A percentile compares a stretch with the other conserved stretches of the same genome.
Evolutionary conservation across 176 grass and related monocot genomes (phyloP).

Genomic region (Thalia dealbata): DNA sequence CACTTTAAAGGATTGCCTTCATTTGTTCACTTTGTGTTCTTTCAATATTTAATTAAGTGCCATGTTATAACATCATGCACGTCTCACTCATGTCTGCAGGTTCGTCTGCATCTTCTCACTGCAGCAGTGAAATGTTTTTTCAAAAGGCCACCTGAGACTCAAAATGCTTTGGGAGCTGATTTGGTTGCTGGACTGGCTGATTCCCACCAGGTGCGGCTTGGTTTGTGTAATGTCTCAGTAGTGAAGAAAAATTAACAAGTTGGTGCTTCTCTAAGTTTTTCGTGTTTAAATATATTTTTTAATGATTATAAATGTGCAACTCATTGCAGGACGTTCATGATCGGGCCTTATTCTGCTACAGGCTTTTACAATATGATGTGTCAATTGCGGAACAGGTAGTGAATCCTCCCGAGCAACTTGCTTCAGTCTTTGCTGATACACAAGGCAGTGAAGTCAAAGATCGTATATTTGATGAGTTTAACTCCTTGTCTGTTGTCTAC

Average conservation of each 20-base stretch:
- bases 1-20: too few species aligned
- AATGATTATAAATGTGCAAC: conserved; percentile 9
- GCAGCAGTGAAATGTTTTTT: conserved; percentile 98
- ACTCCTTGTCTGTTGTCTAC: conserved; percentile 81
- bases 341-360: conserved; percentile 92
- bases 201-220: conserved; percentile 58
- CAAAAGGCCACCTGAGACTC: conserved; percentile 86
- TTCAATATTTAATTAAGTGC: neutral
- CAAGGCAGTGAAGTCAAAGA: conserved; percentile 98
- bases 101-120: conserved; percentile 89
- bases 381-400: conserved; percentile 72
- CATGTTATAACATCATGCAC: conserved; percentile 1
- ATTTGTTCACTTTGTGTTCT: neutral
- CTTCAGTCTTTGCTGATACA: conserved; percentile 93
- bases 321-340: conserved; percentile 90
- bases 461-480: conserved; percentile 98
- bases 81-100: conserved; percentile 41
- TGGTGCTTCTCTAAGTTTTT: neutral
- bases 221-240: neutral
- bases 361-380: conserved; percentile 86
- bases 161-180: conserved; percentile 79
- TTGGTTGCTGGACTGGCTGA: conserved; percentile 78
- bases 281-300: neutral
- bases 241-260: too few species aligned
- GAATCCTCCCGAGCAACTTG: conserved; percentile 97